A percentile compares a stretch with the other conserved stretches of the same genome.
Conservation (phyloP, 495 filamentous ascomycete species). For the Chaetomium fimeti region DNA sequence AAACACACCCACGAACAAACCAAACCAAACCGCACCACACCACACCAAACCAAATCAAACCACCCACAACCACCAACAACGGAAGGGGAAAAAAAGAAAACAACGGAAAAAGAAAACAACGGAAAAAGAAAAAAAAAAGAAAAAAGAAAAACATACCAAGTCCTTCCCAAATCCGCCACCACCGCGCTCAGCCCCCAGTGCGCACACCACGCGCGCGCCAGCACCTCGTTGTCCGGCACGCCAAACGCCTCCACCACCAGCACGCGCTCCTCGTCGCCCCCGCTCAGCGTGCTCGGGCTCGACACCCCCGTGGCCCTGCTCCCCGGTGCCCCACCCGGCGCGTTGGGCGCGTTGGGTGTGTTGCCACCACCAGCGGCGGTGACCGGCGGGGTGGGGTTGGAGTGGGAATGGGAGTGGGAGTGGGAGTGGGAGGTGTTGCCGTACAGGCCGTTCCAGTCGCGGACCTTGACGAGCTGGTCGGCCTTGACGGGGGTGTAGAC, state of each 20-base stretch:
- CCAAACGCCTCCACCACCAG: conserved; percentile 70
- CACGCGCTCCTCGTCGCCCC: conserved; percentile 55
- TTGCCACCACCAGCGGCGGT: neutral
- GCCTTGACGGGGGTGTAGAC: conserved; percentile 52
- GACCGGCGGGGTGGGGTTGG: conserved; percentile 22
- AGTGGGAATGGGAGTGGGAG: neutral
- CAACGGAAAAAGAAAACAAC: conserved; percentile 8
- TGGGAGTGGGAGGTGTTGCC: neutral
- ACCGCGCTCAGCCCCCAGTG: conserved; percentile 67
- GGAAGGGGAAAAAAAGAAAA: neutral
- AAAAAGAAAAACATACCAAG: conserved; percentile 52
- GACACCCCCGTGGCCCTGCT: conserved; percentile 15
- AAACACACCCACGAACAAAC: neutral
- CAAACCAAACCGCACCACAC: neutral
- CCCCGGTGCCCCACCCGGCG: neutral
- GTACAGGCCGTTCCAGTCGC: conserved; percentile 56
- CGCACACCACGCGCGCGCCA: conserved; percentile 69
- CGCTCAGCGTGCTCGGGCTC: conserved; percentile 25
- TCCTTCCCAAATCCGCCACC: conserved; percentile 62
- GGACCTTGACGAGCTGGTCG: conserved; percentile 59
- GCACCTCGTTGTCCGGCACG: conserved; percentile 68
- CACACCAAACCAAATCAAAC: too few species aligned
- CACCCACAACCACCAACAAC: too few species aligned
- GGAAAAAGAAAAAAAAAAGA: neutral
- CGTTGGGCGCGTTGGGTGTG: too few species aligned